Base-by-base conservation (phyloP, 345 rosid genomes). In the Atalantia buxifolia region DNA sequence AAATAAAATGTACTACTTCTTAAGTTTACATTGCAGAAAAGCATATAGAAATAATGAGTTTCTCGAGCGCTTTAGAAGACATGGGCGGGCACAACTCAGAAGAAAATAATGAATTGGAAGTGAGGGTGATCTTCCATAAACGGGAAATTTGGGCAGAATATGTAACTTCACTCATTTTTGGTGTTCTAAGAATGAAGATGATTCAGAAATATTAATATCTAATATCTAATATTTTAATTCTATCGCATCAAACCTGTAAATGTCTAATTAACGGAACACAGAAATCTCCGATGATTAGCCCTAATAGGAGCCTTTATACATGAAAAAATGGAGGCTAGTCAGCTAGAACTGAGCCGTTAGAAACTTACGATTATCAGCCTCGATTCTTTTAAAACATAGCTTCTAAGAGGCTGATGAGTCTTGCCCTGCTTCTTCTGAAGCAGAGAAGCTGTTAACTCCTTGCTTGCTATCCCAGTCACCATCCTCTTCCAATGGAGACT, bases 401-500 rank as follows among this genome's bases (percentile, higher is more conserved):
- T 40, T 38, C 77, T 82, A 89, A 30, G 87, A 86, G 70, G 83
- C 83, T 61, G 90, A 87, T 33, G 90, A 83, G 64, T 88, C 93
- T 42, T 76, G 84, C 61, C 79, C 91, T 63, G 67, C 79, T 45
- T 87, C 94, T 40, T 88, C 93, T 40, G 87, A 88, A 83, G 78
- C 85, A 21, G 86, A 89, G 57, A 79, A 36, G 81, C 86, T 76
- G 33, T 78, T 78, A 0, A 57, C 78, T 81, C 81, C 86, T 61
- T 78, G 83, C 85, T 89, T 83, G 64, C 71, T 80, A 24, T 90
- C 90, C 88, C 86, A 77, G 30, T 90, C 90, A 16, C 80, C 84
- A 38, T 66, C 77, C 81, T 85, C 48, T 36, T 66, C 87, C 36
- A 40, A 40, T 55, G 77, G 45, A 56, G 81, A 59, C 55, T 82